Base-by-base conservation (phyloP, 2,329 filamentous ascomycete species). In the Paraphoma chrysanthemicola region DNA sequence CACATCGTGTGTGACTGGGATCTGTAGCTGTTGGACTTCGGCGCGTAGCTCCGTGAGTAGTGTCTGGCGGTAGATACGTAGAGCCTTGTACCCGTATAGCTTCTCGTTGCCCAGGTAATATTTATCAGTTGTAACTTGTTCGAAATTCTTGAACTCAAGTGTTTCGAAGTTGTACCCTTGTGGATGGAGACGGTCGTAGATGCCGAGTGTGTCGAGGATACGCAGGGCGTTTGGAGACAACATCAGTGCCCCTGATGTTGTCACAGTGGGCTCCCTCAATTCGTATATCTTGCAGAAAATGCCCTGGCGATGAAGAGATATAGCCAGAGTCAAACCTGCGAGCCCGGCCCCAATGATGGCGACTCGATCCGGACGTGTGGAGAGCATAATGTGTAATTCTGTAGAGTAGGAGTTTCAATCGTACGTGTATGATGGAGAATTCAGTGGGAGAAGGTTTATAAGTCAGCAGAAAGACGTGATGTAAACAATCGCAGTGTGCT, bases 41-140 rank as follows among this genome's bases (percentile, higher is more conserved):
- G 67, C 72, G 0, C 79, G 67, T 1, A 87, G 70, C n/a, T 79
- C 77, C 2, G 79, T 74, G 48, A 87, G 79, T 10, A 87, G 76
- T 0, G 80, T 76, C 44, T 81, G 72, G 2, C 85, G 79, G 59
- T 85, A 85, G 33, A 87, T 79, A 3, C 85, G 81, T 10, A 87
- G 71, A 1, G 77, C 84, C 0, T 79, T 66, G 63, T 85, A 88
- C 1, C 80, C 81, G 52, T 86, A 86, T 39, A 79, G 76, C 3
- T 77, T 64, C 6, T 77, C 62, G 3, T 75, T 68, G 3, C 84
- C 84, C 54, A 87, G 82, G 23, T 83, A 78, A 59, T 82, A 84
- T 1, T 54, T 44, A 41, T 70, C 78, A 14, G 73, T 71, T 16
- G 64, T 70, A 1, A 68, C 54, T 39, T 74, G 62, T 0, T 73